A percentile compares a stretch with the other conserved stretches of the same genome.
These are phyloP conservation scores for Citeromyces nyonsensis DNA, from an alignment of 805 yeast genomes.

Conservation along the genomic window DNA sequence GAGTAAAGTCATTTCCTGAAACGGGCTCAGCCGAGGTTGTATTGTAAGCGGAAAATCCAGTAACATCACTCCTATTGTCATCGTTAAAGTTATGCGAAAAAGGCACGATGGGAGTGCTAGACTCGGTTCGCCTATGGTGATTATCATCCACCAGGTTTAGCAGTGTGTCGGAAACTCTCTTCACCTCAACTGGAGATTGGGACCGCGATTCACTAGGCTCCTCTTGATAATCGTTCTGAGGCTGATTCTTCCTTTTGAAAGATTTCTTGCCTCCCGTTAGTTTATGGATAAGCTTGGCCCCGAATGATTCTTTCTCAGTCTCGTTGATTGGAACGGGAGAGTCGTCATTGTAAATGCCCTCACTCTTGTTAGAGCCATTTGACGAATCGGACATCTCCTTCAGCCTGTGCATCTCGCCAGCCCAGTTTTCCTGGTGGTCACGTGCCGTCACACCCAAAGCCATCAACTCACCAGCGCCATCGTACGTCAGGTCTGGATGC, in stretches of 20 bases:
- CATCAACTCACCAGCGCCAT: constrained; percentile 32
- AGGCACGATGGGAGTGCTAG: constrained; percentile 5
- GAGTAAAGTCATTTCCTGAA: constrained; percentile 1
- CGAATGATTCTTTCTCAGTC: constrained; percentile 16
- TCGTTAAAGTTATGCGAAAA: not conserved
- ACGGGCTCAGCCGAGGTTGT: constrained; percentile 1
- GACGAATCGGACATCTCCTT: constrained; percentile 15
- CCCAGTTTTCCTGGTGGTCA: constrained; percentile 68
- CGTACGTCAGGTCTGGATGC: constrained; percentile 2
- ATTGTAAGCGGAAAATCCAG: constrained; percentile 2
- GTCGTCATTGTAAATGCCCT: constrained; percentile 6
- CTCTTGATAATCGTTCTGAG: not conserved
- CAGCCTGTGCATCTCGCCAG: constrained; percentile 40
- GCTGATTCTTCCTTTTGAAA: not conserved
- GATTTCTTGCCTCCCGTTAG: constrained; percentile 21
- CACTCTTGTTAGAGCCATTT: not conserved
- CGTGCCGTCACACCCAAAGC: constrained; percentile 77
- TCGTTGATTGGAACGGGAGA: constrained; percentile 8
- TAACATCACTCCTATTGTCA: no score
- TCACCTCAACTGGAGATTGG: constrained; percentile 4
- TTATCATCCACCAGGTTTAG: constrained; percentile 1
- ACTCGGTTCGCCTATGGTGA: constrained; percentile 5
- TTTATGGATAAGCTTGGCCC: constrained; percentile 25
- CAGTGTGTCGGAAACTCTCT: constrained; percentile 3
- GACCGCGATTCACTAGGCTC: constrained; percentile 1